Conservation (phyloP, 2,329 filamentous ascomycete genomes). For the Cyanodermella asteris region DNA sequence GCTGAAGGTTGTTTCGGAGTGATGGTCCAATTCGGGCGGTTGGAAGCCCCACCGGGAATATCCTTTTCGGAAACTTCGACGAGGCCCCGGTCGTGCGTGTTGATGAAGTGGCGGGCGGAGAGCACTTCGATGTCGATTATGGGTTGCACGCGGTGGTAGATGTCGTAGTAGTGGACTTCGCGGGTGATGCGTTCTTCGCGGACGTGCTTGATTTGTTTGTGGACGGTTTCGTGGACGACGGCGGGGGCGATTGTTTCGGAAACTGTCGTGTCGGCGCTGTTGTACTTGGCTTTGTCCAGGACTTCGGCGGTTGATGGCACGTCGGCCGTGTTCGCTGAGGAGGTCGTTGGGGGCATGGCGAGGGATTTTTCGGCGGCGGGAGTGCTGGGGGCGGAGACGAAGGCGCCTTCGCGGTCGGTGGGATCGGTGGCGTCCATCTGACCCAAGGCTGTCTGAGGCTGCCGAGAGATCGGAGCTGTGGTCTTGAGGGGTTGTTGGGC, state of each 20-base stretch:
- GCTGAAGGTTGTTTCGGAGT: constrained; percentile 13
- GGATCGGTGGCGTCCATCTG: too few species aligned
- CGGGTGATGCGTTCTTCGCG: constrained; percentile 25
- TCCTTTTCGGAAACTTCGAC: constrained; percentile 7
- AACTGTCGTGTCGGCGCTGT: constrained; percentile 7
- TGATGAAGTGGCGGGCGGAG: constrained; percentile 25
- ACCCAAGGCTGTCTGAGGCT: too few species aligned
- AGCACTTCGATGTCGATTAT: constrained; percentile 31
- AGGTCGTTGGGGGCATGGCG: too few species aligned
- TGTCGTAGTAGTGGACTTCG: constrained; percentile 32
- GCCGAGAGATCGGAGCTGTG: too few species aligned
- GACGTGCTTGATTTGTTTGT: constrained; percentile 22
- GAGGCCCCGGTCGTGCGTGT: constrained; percentile 7
- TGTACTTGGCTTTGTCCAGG: constrained; percentile 6
- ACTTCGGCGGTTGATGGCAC: too few species aligned
- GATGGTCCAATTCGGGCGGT: constrained; percentile 14
- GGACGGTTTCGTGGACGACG: constrained; percentile 28
- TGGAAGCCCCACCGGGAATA: constrained; percentile 7
- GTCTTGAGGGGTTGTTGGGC: too few species aligned
- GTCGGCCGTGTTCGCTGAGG: too few species aligned
- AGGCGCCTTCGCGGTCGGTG: too few species aligned
- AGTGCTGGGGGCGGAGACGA: too few species aligned
- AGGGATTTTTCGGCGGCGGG: too few species aligned
- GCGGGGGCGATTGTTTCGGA: constrained; percentile 14
- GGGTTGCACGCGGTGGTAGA: constrained; percentile 30